phyloP scores from a whole-genome alignment of 768 basidiomycete species.

The Phylloporus arenicola region DNA sequence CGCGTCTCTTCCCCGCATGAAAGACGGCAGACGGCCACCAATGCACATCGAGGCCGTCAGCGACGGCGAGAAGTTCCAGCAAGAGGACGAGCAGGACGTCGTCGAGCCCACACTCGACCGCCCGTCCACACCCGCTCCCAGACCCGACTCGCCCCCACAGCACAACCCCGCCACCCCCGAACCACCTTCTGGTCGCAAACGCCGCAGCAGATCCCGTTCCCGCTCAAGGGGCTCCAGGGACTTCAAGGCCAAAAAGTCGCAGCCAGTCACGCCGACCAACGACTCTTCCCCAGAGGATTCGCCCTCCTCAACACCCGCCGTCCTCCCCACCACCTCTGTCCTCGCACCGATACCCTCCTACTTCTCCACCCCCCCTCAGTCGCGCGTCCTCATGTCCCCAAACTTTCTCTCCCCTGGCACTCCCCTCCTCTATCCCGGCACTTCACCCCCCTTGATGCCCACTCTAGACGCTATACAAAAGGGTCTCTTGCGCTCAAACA shows the following conservation, averaged over 20 bases:
- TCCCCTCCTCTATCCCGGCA: conserved; percentile 57
- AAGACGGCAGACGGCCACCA: conserved; percentile 81
- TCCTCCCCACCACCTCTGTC: conserved; percentile 27
- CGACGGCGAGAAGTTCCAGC: conserved; percentile 63
- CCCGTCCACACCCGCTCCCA: conserved; percentile 19
- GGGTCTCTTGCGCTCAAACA: conserved; percentile 85
- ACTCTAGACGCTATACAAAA: conserved; percentile 74
- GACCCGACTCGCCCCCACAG: conserved; percentile 25
- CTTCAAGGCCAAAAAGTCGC: conserved; percentile 55
- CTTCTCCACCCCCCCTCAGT: conserved; percentile 40
- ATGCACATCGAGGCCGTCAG: conserved; percentile 82
- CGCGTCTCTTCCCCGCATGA: conserved; percentile 86
- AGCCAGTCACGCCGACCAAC: conserved; percentile 43
- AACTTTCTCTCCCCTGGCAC: conserved; percentile 51
- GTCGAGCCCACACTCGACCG: conserved; percentile 5
- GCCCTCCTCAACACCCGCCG: conserved; percentile 24
- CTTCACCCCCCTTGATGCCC: conserved; percentile 62
- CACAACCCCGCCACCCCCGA: conserved; percentile 35
- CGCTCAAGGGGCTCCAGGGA: conserved; percentile 62
- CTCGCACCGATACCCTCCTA: conserved; percentile 55
- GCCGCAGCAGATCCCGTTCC: conserved; percentile 67
- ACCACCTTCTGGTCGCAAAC: conserved; percentile 45
- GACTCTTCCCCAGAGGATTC: conserved; percentile 71
- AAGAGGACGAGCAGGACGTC: conserved; percentile 30
- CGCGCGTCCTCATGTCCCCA: conserved; percentile 37